Evolutionary conservation across 2,329 filamentous ascomycete species (phyloP), one percentile per base, ranked within the genome.

Genomic region (Rasamsonia emersonii): DNA sequence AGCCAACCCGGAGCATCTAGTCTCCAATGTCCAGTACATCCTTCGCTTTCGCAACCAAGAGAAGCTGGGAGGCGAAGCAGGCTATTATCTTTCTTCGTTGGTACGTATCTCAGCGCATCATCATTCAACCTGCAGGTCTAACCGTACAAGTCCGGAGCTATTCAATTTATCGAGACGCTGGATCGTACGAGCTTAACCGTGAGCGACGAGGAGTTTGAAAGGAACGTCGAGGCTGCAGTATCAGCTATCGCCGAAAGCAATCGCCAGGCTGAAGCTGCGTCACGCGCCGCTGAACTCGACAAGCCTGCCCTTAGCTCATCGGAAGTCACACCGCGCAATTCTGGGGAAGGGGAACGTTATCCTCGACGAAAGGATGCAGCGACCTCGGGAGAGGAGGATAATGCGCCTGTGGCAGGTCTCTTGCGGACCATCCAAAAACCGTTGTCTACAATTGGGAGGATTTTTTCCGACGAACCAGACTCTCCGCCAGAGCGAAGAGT

Each of bases 11-110:
- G 88, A 95, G 39, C 86, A 96, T 58, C 67, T 98, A 19, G 88
- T 96, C 16, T 95, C 88, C 37, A 98, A 98, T 56, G 85, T 98
- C 3, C 91, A 98, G 59, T 98, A 98, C 58, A 96, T 98, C 42
- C 68, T 96, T 31, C 79, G 93, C 27, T 98, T 98, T 65, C 78
- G 91, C 31, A 95, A 96, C 51, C 91, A 95, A 59, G 91, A 98
- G 32, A 96, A 96, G 57, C 76, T 98, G 1, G 84, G 83, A 15
- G 91, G 91, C n/a, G 91, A 98, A 65, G 89, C 91, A 9, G 91
- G 91, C 9, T 98, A 98, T 61, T 98, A 98, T 59, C 75, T 98
- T 34, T 96, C 89, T 18, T 96, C 91, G 5, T 64, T 98, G 45
- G 82, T 86, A 64, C 50, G 71, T 25, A 24, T n/a, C n/a, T n/a